These are phyloP conservation scores for bread wheat (Triticum aestivum) DNA, from an alignment of 176 grass and related monocot species.

Conservation along the genomic window DNA sequence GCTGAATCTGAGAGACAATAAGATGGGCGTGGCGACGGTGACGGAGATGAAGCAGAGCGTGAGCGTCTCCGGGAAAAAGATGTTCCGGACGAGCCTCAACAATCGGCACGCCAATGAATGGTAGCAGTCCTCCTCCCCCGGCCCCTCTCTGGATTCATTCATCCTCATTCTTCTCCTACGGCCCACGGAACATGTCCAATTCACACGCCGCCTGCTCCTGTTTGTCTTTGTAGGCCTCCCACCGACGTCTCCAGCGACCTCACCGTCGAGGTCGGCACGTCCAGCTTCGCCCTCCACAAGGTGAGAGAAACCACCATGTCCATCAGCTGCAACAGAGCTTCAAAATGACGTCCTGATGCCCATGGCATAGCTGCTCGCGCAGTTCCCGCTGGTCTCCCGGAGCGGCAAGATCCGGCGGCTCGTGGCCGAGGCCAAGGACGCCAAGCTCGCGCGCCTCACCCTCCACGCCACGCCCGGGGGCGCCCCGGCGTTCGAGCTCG, in stretches of 20 bases:
- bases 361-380: constrained; percentile 56
- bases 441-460: constrained; percentile 58
- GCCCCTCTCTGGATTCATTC: neutral
- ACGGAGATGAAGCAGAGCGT: constrained; percentile 91
- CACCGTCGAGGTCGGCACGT: constrained; percentile 77
- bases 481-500: constrained; percentile 75
- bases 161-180: neutral
- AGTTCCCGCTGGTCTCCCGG: constrained; percentile 94
- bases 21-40: constrained; percentile 89
- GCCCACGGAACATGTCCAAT: neutral
- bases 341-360: constrained; percentile 32
- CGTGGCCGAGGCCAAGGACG: constrained; percentile 66
- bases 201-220: neutral
- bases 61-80: constrained; percentile 88
- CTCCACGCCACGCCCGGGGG: constrained; percentile 69
- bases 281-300: constrained; percentile 98
- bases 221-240: constrained; percentile 65
- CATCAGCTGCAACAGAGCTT: neutral
- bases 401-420: constrained; percentile 87
- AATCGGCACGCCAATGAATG: constrained; percentile 79
- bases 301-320: constrained; percentile 36
- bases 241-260: constrained; percentile 97
- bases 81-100: constrained; percentile 66
- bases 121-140: constrained; percentile 23
- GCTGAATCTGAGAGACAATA: neutral